Base-by-base conservation (phyloP, 805 yeast species). In the Lachancea mirantina region DNA sequence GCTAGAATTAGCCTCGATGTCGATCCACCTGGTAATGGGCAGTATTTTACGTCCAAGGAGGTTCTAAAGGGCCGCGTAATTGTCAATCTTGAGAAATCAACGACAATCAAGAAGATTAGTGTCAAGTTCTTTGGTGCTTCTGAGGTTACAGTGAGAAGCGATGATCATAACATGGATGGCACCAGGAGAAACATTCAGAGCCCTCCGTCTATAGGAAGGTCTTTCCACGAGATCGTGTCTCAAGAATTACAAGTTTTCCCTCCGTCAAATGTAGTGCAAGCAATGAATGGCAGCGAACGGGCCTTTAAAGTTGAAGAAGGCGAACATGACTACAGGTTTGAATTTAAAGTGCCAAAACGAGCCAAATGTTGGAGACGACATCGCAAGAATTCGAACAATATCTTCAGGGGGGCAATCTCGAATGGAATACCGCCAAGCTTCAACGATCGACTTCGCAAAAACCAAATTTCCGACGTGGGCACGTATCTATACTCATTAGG, bases 181-280 rank as follows among this genome's bases (percentile, higher is more conserved):
- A 14, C 78, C 72, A 52, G 89, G 85, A 42, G 89, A 80, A 56
- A 88, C 80, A 61, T 82, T 80, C 58, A 81, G 78, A 60, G 19
- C 11, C 36, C 36, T 8, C 28, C 26, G 9, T 18, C n/a, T 10
- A 32, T 28, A 7, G 16, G 15, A 8, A 10, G 48, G 30, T 47
- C 59, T 5, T 40, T 38, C 13, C 60, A 55, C 38, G 40, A 41
- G 10, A 17, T 52, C 9, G 27, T 55, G 6, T 11, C 19, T 17
- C 11, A n/a, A 8, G 20, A 34, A 14, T 35, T 41, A 10, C 42
- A 55, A 27, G 49, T 55, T 5, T 55, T 55, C 28, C 60, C 60
- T 7, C 59, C 59, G 4, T 53, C 50, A 31, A 55, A 53, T 38
- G 60, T 55, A 3, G 48, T 51, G 52, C 34, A 49, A 42, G 60